Evolutionary conservation across 169 alveolate genomes (phyloP).

Genomic region (Eimeria tenella): DNA sequence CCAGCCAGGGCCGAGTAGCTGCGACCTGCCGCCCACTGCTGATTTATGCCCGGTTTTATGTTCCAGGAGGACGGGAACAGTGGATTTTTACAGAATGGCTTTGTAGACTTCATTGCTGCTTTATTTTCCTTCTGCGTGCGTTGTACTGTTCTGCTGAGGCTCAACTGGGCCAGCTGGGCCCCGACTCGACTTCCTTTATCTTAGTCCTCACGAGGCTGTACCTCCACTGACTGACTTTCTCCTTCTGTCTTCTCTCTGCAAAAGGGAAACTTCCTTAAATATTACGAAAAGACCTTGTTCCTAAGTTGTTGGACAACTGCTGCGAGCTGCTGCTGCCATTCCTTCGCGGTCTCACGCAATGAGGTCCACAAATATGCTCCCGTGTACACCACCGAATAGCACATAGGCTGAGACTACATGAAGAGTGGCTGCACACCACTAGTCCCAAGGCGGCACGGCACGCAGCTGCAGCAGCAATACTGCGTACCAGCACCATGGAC

Average conservation of each 20-base stretch:
- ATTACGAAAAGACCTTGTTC: background rate
- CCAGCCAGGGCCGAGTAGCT: constrained; percentile 34
- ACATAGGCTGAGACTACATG: too few relatives aligned
- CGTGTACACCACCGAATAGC: too few relatives aligned
- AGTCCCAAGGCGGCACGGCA: background rate
- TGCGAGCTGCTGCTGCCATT: too few relatives aligned
- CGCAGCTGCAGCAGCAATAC: background rate
- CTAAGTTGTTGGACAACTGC: background rate
- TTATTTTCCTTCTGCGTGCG: background rate
- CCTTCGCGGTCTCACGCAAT: too few relatives aligned
- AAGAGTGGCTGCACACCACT: too few relatives aligned
- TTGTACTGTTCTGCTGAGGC: background rate
- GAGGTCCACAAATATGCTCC: too few relatives aligned
- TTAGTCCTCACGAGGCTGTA: background rate
- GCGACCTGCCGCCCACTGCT: constrained; percentile 20
- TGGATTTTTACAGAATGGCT: too few relatives aligned
- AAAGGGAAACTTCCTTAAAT: background rate
- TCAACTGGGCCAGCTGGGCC: background rate
- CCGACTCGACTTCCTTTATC: background rate
- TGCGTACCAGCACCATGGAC: background rate
- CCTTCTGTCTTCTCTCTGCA: background rate
- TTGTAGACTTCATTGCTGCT: background rate
- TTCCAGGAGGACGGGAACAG: too few relatives aligned
- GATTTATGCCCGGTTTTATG: too few relatives aligned
- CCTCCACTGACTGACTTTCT: background rate